These are phyloP conservation scores for Fusarium torreyae DNA, from an alignment of 2,329 filamentous ascomycete genomes.

Conservation along the genomic window DNA sequence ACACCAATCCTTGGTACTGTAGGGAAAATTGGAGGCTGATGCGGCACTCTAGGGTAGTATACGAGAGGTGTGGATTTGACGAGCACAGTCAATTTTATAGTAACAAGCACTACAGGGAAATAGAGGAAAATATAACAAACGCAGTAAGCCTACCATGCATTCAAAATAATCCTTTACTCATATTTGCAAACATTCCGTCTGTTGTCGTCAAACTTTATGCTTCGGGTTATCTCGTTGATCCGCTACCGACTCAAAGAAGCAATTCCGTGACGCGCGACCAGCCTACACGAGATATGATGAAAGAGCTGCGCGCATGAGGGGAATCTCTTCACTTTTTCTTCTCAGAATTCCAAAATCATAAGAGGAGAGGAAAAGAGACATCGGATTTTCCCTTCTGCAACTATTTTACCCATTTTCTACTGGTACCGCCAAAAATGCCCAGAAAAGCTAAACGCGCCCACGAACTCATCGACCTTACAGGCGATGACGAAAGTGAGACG, in stretches of 20 bases:
- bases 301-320: slow-evolving; percentile 2
- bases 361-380: background rate
- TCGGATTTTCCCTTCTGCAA: background rate
- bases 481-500: slow-evolving; percentile 51
- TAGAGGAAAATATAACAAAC: too few relatives aligned
- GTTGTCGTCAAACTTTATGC: background rate
- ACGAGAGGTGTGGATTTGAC: too few relatives aligned
- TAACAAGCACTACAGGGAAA: too few relatives aligned
- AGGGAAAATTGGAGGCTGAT: too few relatives aligned
- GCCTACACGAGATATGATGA: background rate
- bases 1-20: too few relatives aligned
- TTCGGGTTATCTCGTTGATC: slow-evolving; percentile 23
- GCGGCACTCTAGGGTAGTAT: too few relatives aligned
- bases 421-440: slow-evolving; percentile 34
- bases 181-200: background rate
- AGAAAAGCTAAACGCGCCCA: slow-evolving; percentile 55
- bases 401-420: background rate
- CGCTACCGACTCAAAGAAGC: slow-evolving; percentile 32
- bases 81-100: too few relatives aligned
- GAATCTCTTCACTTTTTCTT: slow-evolving; percentile 4
- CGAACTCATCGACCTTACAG: slow-evolving; percentile 61
- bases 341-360: background rate
- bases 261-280: slow-evolving; percentile 27
- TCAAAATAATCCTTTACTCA: background rate
- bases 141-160: too few relatives aligned